Evolutionary conservation across 768 basidiomycete genomes (phyloP).

Genomic region (Rhodocollybia butyracea): DNA sequence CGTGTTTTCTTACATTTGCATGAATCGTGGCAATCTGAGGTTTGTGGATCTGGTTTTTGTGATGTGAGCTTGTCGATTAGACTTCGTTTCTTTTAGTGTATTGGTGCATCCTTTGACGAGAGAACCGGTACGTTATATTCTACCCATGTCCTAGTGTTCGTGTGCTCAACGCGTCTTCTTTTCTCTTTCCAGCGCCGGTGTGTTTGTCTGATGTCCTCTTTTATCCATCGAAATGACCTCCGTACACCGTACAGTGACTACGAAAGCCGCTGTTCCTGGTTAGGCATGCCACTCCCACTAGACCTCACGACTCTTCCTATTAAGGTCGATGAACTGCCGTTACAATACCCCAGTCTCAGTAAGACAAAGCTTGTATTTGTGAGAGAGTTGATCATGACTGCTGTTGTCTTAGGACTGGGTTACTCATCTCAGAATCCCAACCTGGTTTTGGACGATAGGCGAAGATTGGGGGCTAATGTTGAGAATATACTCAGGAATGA

Average conservation of each 20-base stretch:
- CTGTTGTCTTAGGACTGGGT: slow-evolving; percentile 72
- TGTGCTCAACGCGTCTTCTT: slow-evolving; percentile 3
- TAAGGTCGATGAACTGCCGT: slow-evolving; percentile 51
- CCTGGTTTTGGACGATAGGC: slow-evolving; percentile 58
- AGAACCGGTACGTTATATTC: slow-evolving; percentile 54
- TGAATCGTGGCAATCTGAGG: slow-evolving; percentile 70
- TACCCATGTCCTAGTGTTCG: not conserved
- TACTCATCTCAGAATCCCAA: slow-evolving; percentile 54
- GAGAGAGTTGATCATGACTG: not conserved
- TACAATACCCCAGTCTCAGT: slow-evolving; percentile 70
- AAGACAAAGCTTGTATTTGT: slow-evolving; percentile 18
- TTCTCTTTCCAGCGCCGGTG: slow-evolving; percentile 52
- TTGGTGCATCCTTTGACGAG: slow-evolving; percentile 73
- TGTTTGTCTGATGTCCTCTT: slow-evolving; percentile 18
- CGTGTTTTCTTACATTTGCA: slow-evolving; percentile 73
- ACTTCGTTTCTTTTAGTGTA: slow-evolving; percentile 44
- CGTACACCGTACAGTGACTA: slow-evolving; percentile 52
- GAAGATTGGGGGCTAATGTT: slow-evolving; percentile 55
- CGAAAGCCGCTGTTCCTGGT: slow-evolving; percentile 68
- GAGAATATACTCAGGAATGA: slow-evolving; percentile 58
- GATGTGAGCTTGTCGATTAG: too few species aligned
- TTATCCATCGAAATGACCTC: not conserved
- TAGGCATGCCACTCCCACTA: slow-evolving; percentile 67
- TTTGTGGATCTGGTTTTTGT: too few species aligned
- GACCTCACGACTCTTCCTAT: slow-evolving; percentile 57